phyloP scores from a whole-genome alignment of 495 filamentous ascomycete species.

The Daldinia caldariorum region DNA sequence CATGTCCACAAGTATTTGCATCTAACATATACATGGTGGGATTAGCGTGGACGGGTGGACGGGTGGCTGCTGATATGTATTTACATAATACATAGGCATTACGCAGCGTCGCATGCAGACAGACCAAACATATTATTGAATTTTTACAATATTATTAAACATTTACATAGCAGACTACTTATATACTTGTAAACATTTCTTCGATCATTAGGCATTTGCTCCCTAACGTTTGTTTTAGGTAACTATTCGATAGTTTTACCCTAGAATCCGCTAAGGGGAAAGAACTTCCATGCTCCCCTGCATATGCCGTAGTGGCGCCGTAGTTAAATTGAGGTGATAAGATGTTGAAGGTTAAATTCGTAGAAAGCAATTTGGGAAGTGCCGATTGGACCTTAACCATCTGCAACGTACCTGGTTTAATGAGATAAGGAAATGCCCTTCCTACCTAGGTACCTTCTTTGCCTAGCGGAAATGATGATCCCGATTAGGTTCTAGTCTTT shows the following conservation, averaged over 20 bases:
- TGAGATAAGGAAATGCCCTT: background rate
- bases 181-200: too few relatives aligned
- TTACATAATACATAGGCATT: too few relatives aligned
- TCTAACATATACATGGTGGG: too few relatives aligned
- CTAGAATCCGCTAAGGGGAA: constrained; percentile 17
- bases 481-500: constrained; percentile 2
- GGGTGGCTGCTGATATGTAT: constrained; percentile 24
- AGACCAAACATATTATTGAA: background rate
- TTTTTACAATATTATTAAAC: background rate
- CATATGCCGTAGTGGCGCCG: constrained; percentile 6
- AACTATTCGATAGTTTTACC: background rate
- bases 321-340: constrained; percentile 30
- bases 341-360: constrained; percentile 19
- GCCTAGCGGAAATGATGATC: constrained; percentile 26
- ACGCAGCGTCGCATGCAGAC: background rate
- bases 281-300: constrained; percentile 6
- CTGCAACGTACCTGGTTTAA: constrained; percentile 2
- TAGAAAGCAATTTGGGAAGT: constrained; percentile 18
- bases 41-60: constrained; percentile 10
- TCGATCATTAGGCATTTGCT: too few relatives aligned
- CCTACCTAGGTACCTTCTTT: background rate
- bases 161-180: background rate
- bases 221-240: background rate
- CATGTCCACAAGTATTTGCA: background rate
- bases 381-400: constrained; percentile 11